Conservation (phyloP, 148 eudicot species). For the Vaccinium myrtillus region DNA sequence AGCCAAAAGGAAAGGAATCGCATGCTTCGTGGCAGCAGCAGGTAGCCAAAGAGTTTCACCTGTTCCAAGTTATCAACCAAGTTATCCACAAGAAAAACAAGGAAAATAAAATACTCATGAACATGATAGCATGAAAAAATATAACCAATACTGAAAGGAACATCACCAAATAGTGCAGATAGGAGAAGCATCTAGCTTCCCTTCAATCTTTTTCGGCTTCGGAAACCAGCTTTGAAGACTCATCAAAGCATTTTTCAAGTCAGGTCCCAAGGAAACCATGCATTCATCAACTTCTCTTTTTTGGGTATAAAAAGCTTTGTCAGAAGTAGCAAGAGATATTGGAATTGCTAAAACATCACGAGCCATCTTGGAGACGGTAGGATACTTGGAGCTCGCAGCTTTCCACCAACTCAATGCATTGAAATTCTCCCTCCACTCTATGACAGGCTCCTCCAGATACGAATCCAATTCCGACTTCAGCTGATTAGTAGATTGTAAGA, state of each 20-base stretch:
- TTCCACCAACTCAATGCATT: conserved; percentile 15
- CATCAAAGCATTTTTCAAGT: not conserved
- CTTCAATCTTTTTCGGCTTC: not conserved
- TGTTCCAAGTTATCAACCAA: not conserved
- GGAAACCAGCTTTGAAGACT: conserved; percentile 13
- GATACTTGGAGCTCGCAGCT: conserved; percentile 9
- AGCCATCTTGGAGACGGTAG: conserved; percentile 8
- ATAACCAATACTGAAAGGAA: not conserved
- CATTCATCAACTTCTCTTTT: not conserved
- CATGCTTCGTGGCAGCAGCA: conserved; percentile 1
- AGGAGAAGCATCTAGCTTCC: not conserved
- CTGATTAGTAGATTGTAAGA: not conserved
- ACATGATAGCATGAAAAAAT: not conserved
- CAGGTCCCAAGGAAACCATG: not conserved
- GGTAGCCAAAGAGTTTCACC: conserved; percentile 1
- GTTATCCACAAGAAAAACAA: not conserved
- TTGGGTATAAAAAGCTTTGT: not conserved
- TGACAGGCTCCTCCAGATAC: conserved; percentile 6
- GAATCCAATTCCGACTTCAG: conserved; percentile 4
- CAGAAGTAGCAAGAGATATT: conserved; percentile 16
- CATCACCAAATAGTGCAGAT: not conserved
- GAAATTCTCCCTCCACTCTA: conserved; percentile 5
- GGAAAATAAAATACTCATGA: not conserved
- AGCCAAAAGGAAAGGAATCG: not conserved
- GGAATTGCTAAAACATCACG: conserved; percentile 4